A percentile compares a stretch with the other conserved stretches of the same genome.
Evolutionary conservation across 129 eudicot species (phyloP).

Genomic region (Centella asiatica): DNA sequence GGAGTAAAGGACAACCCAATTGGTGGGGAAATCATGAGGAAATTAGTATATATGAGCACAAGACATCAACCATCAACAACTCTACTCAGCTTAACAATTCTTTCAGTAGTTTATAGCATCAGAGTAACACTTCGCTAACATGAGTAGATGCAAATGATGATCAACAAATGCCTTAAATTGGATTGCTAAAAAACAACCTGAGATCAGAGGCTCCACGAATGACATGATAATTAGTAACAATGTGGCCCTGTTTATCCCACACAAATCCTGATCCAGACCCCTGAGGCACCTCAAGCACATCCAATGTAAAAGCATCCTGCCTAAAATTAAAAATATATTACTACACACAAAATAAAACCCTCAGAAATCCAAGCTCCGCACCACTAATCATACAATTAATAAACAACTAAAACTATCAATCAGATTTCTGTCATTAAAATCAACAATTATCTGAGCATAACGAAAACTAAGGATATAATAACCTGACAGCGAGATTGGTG

Average conservation of each 20-base stretch:
- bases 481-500: slow-evolving; percentile 83
- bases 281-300: slow-evolving; percentile 93
- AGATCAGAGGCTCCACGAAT: slow-evolving; percentile 99
- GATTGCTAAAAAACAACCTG: slow-evolving; percentile 41
- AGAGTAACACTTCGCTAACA: neutral
- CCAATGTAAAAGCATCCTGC: slow-evolving; percentile 94
- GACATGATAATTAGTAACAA: slow-evolving; percentile 94
- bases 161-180: neutral
- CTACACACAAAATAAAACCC: slow-evolving; percentile 1
- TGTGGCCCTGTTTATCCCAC: slow-evolving; percentile 76
- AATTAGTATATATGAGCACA: neutral
- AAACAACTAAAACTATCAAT: neutral
- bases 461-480: neutral
- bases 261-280: slow-evolving; percentile 98
- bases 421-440: neutral
- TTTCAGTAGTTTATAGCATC: too few relatives aligned
- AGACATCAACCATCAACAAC: neutral
- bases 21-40: neutral
- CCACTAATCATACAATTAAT: neutral
- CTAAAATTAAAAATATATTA: slow-evolving; percentile 31
- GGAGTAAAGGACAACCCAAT: neutral
- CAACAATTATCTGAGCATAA: neutral
- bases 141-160: neutral
- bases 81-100: neutral
- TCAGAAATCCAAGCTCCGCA: neutral